A percentile compares a stretch with the other conserved stretches of the same genome.
Evolutionary conservation across 495 filamentous ascomycete genomes (phyloP).

Genomic region (Penicillium argentinense): DNA sequence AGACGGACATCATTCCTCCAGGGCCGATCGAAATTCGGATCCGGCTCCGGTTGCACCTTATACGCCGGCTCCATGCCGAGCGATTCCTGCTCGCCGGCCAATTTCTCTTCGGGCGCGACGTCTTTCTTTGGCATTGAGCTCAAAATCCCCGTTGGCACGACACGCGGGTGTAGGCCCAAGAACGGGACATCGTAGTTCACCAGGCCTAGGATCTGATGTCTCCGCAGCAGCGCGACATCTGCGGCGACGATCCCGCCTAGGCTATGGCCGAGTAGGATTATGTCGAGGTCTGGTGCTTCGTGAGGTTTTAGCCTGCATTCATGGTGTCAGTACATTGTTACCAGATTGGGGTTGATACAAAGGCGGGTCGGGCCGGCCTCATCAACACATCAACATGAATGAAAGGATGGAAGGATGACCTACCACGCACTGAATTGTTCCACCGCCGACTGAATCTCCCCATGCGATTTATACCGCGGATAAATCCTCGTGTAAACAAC

Average conservation of each 20-base stretch:
- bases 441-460: slow-evolving; percentile 67
- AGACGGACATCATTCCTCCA: slow-evolving; percentile 72
- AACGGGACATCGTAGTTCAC: slow-evolving; percentile 87
- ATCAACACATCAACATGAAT: too few relatives aligned
- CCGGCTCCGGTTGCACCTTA: slow-evolving; percentile 5
- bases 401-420: slow-evolving; percentile 9
- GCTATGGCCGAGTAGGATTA: slow-evolving; percentile 83
- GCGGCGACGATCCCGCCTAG: slow-evolving; percentile 85
- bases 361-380: neutral
- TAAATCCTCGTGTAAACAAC: slow-evolving; percentile 88
- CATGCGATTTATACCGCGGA: slow-evolving; percentile 82
- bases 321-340: too few relatives aligned
- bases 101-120: slow-evolving; percentile 25
- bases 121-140: slow-evolving; percentile 68
- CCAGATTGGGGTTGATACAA: too few relatives aligned
- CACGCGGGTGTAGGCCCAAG: slow-evolving; percentile 84
- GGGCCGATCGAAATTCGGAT: slow-evolving; percentile 65
- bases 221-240: slow-evolving; percentile 68
- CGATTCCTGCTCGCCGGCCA: slow-evolving; percentile 23
- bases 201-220: slow-evolving; percentile 75
- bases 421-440: slow-evolving; percentile 83
- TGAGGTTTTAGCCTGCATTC: slow-evolving; percentile 69
- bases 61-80: slow-evolving; percentile 19
- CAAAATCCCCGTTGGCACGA: slow-evolving; percentile 74
- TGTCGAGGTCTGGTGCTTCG: slow-evolving; percentile 70